Base-by-base conservation (phyloP, 768 basidiomycete genomes). In the Cystobasidium onofrii region DNA sequence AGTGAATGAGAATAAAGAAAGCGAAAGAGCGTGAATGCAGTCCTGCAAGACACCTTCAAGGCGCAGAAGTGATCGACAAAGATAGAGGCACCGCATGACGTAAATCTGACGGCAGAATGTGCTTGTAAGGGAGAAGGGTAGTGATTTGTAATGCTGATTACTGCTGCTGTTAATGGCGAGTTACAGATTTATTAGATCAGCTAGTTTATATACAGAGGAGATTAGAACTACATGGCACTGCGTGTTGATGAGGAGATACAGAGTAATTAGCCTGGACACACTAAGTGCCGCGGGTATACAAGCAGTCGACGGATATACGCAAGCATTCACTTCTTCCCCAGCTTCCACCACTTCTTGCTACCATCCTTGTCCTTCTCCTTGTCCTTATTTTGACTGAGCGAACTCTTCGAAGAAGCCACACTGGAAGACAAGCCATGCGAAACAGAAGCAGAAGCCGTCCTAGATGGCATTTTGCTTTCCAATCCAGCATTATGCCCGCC, bases 361-460 rank as follows among this genome's bases (percentile, higher is more conserved):
- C n/a, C n/a, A n/a, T n/a, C n/a, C n/a, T n/a, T n/a, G n/a, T 71
- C 69, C 69, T 71, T 71, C 25, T 71, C 69, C 50, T 67, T 64
- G 12, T 64, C 63, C 33, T 64, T 64, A 15, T 25, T 34, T 15
- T 39, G 15, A 39, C 39, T 44, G 57, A 29, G 15, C 57, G 57
- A 60, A 25, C 13, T 60, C 29, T 27, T 60, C 57, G 57, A 60
- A 4, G 57, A 60, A 27, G 57, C 25, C 33, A 60, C 2, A 13
- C 46, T 50, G 18, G 57, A 60, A 15, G 29, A 29, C 23, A 60
- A 60, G 33, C 57, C 57, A 60, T 25, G 17, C 9, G 57, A 34
- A 6, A 60, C 9, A 3, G 57, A 29, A 27, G 33, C 33, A 29
- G 57, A 60, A 4, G 57, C 25, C 6, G 17, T 60, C 31, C 57